Conservation (phyloP, 179 eudicot species). For the Beta macrorhiza region DNA sequence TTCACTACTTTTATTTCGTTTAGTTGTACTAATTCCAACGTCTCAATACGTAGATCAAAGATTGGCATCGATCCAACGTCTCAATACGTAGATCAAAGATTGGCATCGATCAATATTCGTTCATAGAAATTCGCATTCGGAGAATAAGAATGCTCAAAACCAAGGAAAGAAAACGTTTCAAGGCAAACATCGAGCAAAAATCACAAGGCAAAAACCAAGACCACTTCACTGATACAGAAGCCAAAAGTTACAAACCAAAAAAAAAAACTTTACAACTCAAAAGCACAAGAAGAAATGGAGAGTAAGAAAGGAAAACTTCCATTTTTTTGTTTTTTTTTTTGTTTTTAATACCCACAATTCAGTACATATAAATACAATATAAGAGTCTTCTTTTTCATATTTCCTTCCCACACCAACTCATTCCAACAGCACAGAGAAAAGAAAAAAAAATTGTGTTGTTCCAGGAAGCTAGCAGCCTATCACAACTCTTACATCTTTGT, state of each 20-base stretch:
- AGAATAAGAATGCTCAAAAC: neutral
- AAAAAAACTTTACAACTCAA: slow-evolving; percentile 32
- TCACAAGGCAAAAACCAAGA: slow-evolving; percentile 19
- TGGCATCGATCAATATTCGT: too few relatives aligned
- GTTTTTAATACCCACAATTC: slow-evolving; percentile 36
- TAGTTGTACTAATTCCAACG: too few relatives aligned
- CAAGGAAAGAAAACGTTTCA: neutral
- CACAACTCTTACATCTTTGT: slow-evolving; percentile 37
- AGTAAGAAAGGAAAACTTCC: slow-evolving; percentile 22
- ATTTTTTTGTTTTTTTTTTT: slow-evolving; percentile 11
- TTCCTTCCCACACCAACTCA: slow-evolving; percentile 47
- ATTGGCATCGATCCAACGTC: too few relatives aligned
- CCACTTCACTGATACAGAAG: slow-evolving; percentile 27
- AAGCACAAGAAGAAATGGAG: slow-evolving; percentile 35
- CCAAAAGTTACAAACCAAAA: slow-evolving; percentile 29
- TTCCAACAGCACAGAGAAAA: slow-evolving; percentile 41
- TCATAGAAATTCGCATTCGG: neutral
- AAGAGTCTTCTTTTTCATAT: slow-evolving; percentile 30
- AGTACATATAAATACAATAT: slow-evolving; percentile 47
- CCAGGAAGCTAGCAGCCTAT: slow-evolving; percentile 31
- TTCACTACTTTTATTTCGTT: too few relatives aligned
- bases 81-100: too few relatives aligned
- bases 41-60: too few relatives aligned
- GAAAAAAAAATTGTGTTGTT: slow-evolving; percentile 31
- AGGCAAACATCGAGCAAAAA: slow-evolving; percentile 20